Evolutionary conservation across 441 rosid genomes (phyloP).

Genomic region (Daphne laureola): DNA sequence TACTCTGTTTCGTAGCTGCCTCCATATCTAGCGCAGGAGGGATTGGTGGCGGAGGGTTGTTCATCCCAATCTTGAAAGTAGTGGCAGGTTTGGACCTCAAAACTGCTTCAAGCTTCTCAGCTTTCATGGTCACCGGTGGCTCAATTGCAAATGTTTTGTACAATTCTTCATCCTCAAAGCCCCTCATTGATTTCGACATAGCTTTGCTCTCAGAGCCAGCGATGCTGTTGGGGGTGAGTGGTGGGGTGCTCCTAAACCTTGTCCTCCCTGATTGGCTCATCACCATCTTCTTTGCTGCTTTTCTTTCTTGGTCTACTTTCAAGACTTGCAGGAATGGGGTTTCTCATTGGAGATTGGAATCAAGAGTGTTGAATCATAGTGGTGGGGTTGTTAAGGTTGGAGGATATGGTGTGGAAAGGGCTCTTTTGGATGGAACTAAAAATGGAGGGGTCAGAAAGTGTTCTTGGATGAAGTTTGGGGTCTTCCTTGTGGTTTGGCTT

Average conservation of each 20-base stretch:
- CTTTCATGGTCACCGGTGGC: conserved; percentile 96
- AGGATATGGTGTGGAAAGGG: conserved; percentile 29
- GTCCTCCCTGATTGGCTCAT: conserved; percentile 86
- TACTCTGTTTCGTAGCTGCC: conserved; percentile 58
- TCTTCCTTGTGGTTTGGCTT: conserved; percentile 60
- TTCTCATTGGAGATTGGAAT: conserved; percentile 51
- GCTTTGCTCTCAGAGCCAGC: conserved; percentile 77
- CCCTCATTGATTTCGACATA: conserved; percentile 60
- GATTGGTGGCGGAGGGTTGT: conserved; percentile 90
- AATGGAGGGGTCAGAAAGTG: conserved; percentile 16
- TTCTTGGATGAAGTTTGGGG: conserved; percentile 68
- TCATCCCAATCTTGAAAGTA: conserved; percentile 64
- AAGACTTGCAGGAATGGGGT: conserved; percentile 67
- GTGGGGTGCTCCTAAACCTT: conserved; percentile 71
- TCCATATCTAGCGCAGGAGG: conserved; percentile 90
- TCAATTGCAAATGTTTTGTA: conserved; percentile 66
- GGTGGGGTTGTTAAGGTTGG: conserved; percentile 29
- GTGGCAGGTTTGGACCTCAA: conserved; percentile 69
- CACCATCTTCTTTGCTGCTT: conserved; percentile 55
- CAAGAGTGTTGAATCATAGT: conserved; percentile 27
- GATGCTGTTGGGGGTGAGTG: conserved; percentile 80
- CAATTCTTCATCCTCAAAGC: conserved; percentile 32
- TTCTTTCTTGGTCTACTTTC: conserved; percentile 75
- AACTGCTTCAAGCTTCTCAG: conserved; percentile 73
- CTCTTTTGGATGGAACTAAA: conserved; percentile 33